phyloP scores from a whole-genome alignment of 495 filamentous ascomycete genomes.

The Hypoxylon subgilvum region DNA sequence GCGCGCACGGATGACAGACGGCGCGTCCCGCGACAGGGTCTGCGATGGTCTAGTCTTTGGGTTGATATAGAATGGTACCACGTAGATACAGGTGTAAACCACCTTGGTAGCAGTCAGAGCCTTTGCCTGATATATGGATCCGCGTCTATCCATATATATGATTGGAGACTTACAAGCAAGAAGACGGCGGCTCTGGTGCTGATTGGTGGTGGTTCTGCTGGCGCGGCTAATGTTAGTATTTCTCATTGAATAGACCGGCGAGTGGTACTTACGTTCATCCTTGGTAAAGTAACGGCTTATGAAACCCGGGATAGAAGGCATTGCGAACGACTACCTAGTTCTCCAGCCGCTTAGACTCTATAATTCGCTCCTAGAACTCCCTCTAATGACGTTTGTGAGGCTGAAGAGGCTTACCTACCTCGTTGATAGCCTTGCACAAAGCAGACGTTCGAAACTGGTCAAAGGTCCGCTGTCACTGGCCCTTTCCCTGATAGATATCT shows the following conservation, averaged over 20 bases:
- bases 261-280: conserved; percentile 35
- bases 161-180: conserved; percentile 39
- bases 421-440: not conserved
- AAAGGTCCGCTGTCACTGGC: not conserved
- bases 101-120: conserved; percentile 53
- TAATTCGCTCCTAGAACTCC: not conserved
- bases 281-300: conserved; percentile 38
- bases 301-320: conserved; percentile 38
- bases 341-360: not conserved
- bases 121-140: not conserved
- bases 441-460: not conserved
- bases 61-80: conserved; percentile 89
- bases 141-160: conserved; percentile 21
- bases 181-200: conserved; percentile 41
- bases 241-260: not conserved
- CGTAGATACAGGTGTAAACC: conserved; percentile 82
- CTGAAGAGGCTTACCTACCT: not conserved
- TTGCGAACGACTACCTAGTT: conserved; percentile 3
- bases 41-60: conserved; percentile 77
- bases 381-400: not conserved
- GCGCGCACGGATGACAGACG: conserved; percentile 86
- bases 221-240: conserved; percentile 33
- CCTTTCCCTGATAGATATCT: conserved; percentile 1
- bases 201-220: conserved; percentile 45
- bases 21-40: conserved; percentile 83